These are phyloP conservation scores for Laetiporus sulphureus DNA, from an alignment of 1,284 basidiomycete genomes.

Conservation along the genomic window DNA sequence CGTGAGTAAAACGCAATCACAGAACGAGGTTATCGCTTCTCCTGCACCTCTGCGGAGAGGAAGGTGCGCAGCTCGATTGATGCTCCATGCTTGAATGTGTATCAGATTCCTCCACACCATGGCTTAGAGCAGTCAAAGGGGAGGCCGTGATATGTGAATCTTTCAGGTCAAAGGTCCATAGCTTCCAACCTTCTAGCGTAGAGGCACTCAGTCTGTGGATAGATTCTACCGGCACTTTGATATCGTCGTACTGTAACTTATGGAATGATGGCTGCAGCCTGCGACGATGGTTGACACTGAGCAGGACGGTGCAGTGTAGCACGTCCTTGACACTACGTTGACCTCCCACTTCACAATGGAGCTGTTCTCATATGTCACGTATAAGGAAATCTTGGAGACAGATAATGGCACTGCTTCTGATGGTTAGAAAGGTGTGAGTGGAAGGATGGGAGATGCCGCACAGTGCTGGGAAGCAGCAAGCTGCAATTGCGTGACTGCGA, in stretches of 20 bases:
- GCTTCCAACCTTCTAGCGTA: constrained; percentile 71
- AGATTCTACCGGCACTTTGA: constrained; percentile 11
- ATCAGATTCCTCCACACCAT: constrained; percentile 16
- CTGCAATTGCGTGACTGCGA: constrained; percentile 40
- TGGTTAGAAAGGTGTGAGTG: constrained; percentile 22
- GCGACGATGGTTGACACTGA: constrained; percentile 43
- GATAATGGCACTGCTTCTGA: constrained; percentile 1
- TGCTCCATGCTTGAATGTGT: too few relatives aligned
- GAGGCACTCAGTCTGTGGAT: constrained; percentile 47
- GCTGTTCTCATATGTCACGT: constrained; percentile 57
- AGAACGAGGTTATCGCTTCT: constrained; percentile 29
- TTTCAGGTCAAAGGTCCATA: constrained; percentile 67
- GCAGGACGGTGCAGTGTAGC: constrained; percentile 39
- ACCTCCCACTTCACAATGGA: constrained; percentile 47
- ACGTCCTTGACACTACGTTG: constrained; percentile 28
- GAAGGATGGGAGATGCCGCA: constrained; percentile 24
- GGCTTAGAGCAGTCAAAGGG: constrained; percentile 39
- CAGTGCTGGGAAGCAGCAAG: constrained; percentile 26
- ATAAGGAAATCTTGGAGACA: constrained; percentile 25
- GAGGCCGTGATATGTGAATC: constrained; percentile 42
- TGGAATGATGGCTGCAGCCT: constrained; percentile 42
- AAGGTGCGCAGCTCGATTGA: too few relatives aligned
- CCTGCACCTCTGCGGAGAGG: constrained; percentile 7
- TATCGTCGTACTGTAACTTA: constrained; percentile 20
- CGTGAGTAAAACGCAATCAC: constrained; percentile 71